Evolutionary conservation across 2,329 filamentous ascomycete species (phyloP).

Genomic region (Tympanopsis confertula): DNA sequence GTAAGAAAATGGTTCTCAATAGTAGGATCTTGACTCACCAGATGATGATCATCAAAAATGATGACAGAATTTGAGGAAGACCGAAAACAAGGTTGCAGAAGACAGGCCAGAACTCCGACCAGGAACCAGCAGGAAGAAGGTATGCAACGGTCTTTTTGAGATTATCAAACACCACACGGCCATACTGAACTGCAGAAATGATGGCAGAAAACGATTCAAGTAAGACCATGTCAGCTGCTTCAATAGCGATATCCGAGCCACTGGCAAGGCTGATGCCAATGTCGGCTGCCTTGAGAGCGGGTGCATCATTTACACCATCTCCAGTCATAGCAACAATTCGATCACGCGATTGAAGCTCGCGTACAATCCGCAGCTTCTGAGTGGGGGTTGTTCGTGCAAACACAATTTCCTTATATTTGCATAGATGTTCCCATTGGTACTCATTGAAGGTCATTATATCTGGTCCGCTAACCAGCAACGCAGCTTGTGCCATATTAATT

Average conservation of each 20-base stretch:
- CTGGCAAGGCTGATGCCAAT: conserved; percentile 46
- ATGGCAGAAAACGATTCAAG: conserved; percentile 62
- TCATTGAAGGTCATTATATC: conserved; percentile 57
- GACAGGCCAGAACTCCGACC: conserved; percentile 66
- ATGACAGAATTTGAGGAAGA: conserved; percentile 61
- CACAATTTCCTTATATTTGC: conserved; percentile 59
- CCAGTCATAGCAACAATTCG: conserved; percentile 42
- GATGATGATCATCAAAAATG: conserved; percentile 62
- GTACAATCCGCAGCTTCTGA: conserved; percentile 71
- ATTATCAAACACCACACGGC: conserved; percentile 69
- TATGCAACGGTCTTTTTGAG: conserved; percentile 70
- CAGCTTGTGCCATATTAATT: conserved; percentile 7
- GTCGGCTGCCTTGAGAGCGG: conserved; percentile 44
- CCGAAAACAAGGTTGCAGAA: conserved; percentile 64
- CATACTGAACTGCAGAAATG: conserved; percentile 61
- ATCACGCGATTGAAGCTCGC: conserved; percentile 53
- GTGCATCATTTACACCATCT: conserved; percentile 34
- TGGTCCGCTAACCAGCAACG: conserved; percentile 50
- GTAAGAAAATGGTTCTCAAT: conserved; percentile 9
- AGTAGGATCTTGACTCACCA: conserved; percentile 24
- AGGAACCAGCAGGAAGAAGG: conserved; percentile 61
- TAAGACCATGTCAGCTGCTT: conserved; percentile 50
- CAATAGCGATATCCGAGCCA: conserved; percentile 48
- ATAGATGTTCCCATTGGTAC: conserved; percentile 56
- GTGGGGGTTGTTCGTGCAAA: conserved; percentile 69